Conservation (phyloP, 148 eudicot species). For the Chenopodium formosanum region DNA sequence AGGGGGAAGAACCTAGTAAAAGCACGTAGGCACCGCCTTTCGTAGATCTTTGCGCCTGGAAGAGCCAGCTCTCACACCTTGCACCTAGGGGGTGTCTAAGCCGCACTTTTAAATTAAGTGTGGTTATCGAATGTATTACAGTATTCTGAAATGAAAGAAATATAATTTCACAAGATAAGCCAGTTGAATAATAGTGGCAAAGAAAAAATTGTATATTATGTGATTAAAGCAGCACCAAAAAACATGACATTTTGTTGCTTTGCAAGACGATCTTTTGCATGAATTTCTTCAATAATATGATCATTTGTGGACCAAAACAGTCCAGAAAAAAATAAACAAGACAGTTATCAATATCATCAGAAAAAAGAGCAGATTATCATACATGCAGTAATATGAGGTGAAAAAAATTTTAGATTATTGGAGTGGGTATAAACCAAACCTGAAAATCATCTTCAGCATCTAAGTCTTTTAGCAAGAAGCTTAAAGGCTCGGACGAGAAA, state of each 20-base stretch:
- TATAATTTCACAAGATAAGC: not conserved
- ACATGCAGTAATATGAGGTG: not conserved
- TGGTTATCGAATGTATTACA: not conserved
- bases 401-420: not conserved
- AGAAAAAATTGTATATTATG: not conserved
- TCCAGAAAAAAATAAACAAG: not conserved
- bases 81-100: too few species aligned
- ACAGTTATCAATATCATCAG: not conserved
- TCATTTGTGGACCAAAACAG: not conserved
- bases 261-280: not conserved
- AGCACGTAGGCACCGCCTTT: too few species aligned
- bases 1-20: too few species aligned
- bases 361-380: not conserved
- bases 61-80: too few species aligned
- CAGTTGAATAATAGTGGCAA: not conserved
- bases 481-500: constrained; percentile 59
- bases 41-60: too few species aligned
- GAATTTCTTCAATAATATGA: not conserved
- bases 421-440: constrained; percentile 37
- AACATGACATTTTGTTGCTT: not conserved
- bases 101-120: too few species aligned
- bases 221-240: not conserved
- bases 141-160: not conserved
- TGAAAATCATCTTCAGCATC: constrained; percentile 44
- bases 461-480: constrained; percentile 48